Base-by-base conservation (phyloP, 1,139 yeast genomes). In the Lodderomyces margitis region DNA sequence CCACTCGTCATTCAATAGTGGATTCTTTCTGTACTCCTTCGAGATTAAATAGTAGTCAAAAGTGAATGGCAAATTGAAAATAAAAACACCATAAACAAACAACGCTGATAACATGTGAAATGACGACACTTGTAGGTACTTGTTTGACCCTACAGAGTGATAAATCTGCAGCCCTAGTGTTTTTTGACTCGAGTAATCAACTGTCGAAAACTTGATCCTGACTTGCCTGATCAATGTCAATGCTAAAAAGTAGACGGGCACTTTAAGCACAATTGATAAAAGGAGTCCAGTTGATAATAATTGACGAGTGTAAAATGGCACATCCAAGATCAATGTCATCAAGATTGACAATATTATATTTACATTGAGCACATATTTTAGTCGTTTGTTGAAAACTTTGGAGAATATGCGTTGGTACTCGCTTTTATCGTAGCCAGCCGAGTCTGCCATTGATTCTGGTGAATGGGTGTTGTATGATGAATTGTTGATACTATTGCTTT, bases 1-100 rank as follows among this genome's bases (percentile, higher is more conserved):
- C 66, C 76, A 79, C 44, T 74, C 70, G 55, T 84, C 92, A 53
- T 83, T 85, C 41, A 82, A 57, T 40, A 74, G 68, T 1, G 86
- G 83, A 44, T 69, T 71, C 41, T 75, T 75, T 40, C 73, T 62
- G 50, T 68, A 73, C 66, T 80, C 66, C 57, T 75, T 62, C 52
- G 78, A 55, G 61, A 74, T 46, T 52, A 61, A 50, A 47, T 62
- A 67, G 47, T 63, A 70, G 32, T 66, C 58, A 27, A 48, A 50
- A 23, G 50, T 48, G 31, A 62, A 53, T 11, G 65, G 59, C 33
- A 62, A 55, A 46, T 62, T 72, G 35, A 55, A 53, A 14, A 64
- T 46, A 46, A 55, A 68, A 46, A 52, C 57, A 59, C 40, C 62
- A 49, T 47, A 68, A 56, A 47, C 47, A 10, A 65, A 52, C 15